Percentiles rank a stretch among this genome's conserved stretches.
Conservation (phyloP, 306 rosid species). For the Casuarina equisetifolia region DNA sequence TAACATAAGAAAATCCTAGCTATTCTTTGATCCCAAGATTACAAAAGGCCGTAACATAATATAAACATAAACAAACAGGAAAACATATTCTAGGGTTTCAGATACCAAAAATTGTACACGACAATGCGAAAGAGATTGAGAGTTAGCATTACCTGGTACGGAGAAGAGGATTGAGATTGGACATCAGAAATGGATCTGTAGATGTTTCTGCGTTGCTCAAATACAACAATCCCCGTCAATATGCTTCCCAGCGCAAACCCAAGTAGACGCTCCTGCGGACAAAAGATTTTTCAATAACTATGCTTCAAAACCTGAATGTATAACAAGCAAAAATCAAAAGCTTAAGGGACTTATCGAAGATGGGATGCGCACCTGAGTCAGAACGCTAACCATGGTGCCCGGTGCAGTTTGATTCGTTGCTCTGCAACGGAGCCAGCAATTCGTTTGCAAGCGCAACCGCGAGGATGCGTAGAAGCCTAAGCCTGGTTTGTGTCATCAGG, state of each 20-base stretch:
- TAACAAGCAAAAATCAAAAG: background rate
- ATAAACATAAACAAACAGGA: background rate
- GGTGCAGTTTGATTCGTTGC: background rate
- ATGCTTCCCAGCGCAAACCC: conserved; percentile 74
- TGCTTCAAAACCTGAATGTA: background rate
- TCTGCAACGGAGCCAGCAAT: background rate
- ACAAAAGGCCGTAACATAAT: background rate
- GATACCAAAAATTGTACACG: background rate
- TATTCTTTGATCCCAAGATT: background rate
- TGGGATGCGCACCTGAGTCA: conserved; percentile 54
- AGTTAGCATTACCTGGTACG: conserved; percentile 41
- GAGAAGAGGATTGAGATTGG: conserved; percentile 31
- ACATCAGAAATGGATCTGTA: conserved; percentile 52
- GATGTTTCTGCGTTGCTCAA: conserved; percentile 68
- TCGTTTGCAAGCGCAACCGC: background rate
- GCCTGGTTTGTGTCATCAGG: no score
- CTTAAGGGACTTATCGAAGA: background rate
- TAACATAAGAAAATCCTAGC: background rate
- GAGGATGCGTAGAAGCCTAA: no score
- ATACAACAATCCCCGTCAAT: conserved; percentile 57
- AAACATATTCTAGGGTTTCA: conserved; percentile 14
- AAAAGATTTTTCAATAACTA: background rate
- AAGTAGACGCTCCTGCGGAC: conserved; percentile 70
- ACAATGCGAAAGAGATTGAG: background rate
- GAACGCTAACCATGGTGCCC: conserved; percentile 69